These are phyloP conservation scores for Leishmania guyanensis DNA, from an alignment of 208 protist genomes.

Conservation along the genomic window DNA sequence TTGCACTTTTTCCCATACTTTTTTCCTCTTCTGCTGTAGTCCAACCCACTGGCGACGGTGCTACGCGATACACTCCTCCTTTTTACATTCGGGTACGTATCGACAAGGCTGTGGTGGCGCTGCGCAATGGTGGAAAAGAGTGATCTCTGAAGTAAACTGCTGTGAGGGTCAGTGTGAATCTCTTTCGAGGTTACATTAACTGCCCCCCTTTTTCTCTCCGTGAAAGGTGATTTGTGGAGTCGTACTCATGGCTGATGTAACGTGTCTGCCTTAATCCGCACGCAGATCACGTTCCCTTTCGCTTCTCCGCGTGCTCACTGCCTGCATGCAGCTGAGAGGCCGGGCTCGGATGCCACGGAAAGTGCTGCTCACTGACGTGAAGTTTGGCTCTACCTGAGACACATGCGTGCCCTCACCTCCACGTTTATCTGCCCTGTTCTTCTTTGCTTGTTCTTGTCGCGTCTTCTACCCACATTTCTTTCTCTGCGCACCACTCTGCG, in stretches of 20 bases:
- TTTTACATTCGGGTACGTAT: not conserved
- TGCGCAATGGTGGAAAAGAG: not conserved
- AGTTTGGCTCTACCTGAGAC: not conserved
- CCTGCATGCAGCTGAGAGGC: not conserved
- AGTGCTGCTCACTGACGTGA: not conserved
- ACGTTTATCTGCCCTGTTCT: not conserved
- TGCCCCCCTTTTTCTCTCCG: not conserved
- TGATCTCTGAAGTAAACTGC: not conserved
- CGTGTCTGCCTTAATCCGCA: not conserved
- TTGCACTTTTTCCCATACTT: not conserved
- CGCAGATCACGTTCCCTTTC: not conserved
- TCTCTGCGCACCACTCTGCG: not conserved
- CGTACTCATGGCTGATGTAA: not conserved
- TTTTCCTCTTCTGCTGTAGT: not conserved
- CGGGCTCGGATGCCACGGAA: not conserved
- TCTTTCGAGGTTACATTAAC: not conserved
- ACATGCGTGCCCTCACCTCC: not conserved
- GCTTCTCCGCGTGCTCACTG: not conserved
- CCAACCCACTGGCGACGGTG: not conserved
- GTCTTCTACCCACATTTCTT: not conserved
- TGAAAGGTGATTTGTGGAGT: not conserved
- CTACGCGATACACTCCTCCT: not conserved
- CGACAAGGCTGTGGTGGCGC: not conserved
- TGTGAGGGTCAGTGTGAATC: not conserved
- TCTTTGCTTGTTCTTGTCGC: not conserved